Percentiles rank a stretch among this genome's conserved stretches.
These are phyloP conservation scores for Eleusine indica DNA, from an alignment of 176 grass and related monocot species.

Conservation along the genomic window DNA sequence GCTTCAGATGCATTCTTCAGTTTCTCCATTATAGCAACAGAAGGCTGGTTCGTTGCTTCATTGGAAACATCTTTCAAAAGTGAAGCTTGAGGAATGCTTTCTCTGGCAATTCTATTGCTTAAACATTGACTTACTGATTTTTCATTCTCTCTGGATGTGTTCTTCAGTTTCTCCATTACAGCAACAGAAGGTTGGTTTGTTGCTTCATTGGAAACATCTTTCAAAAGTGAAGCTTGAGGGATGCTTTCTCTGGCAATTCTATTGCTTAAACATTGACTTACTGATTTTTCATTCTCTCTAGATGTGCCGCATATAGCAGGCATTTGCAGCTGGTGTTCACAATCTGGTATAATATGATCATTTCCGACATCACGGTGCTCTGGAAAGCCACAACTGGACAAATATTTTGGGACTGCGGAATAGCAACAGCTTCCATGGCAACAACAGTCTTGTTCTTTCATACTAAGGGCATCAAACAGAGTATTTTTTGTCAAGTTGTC, in stretches of 20 bases:
- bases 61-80: slow-evolving; percentile 55
- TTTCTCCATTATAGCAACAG: slow-evolving; percentile 35
- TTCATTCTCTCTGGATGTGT: slow-evolving; percentile 50
- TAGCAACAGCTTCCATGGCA: slow-evolving; percentile 51
- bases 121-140: slow-evolving; percentile 61
- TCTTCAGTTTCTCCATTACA: slow-evolving; percentile 36
- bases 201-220: slow-evolving; percentile 56
- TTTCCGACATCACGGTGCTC: slow-evolving; percentile 41
- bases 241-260: slow-evolving; percentile 42
- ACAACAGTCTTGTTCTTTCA: slow-evolving; percentile 45
- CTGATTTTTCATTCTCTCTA: slow-evolving; percentile 51
- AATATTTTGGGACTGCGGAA: slow-evolving; percentile 51
- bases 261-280: slow-evolving; percentile 62
- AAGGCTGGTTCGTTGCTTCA: slow-evolving; percentile 46
- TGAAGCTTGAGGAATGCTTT: slow-evolving; percentile 39
- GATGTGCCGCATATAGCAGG: slow-evolving; percentile 46
- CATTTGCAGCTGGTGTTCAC: slow-evolving; percentile 25
- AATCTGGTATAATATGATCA: slow-evolving; percentile 42
- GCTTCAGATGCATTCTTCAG: slow-evolving; percentile 44
- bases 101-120: slow-evolving; percentile 48
- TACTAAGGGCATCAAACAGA: slow-evolving; percentile 44
- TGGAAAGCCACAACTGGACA: slow-evolving; percentile 42
- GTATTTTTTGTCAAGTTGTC: slow-evolving; percentile 35
- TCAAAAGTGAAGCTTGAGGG: slow-evolving; percentile 42
- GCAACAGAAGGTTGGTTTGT: slow-evolving; percentile 34